A percentile compares a stretch with the other conserved stretches of the same genome.
phyloP scores from a whole-genome alignment of 805 yeast species.

The Suhomyces sp. region DNA sequence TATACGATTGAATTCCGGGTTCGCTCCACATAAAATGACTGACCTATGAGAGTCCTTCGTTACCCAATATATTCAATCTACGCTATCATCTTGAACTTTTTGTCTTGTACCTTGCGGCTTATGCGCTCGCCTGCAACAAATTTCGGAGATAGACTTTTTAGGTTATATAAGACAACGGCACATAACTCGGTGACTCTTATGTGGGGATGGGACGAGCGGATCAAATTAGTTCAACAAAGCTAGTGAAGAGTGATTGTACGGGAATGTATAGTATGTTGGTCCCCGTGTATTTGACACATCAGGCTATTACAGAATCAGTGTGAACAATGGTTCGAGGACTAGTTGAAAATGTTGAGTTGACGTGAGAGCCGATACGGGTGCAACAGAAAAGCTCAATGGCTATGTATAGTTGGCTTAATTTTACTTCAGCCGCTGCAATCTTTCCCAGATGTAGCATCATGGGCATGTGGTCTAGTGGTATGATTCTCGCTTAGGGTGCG shows the following conservation, averaged over 20 bases:
- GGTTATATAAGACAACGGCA: neutral
- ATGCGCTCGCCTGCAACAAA: neutral
- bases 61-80: no score
- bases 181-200: neutral
- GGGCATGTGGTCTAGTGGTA: conserved; percentile 51
- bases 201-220: neutral
- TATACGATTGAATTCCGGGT: neutral
- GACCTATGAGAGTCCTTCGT: no score
- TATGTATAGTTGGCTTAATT: no score
- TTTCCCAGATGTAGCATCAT: neutral
- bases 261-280: neutral
- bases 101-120: no score
- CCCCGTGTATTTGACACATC: neutral
- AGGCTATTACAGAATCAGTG: neutral
- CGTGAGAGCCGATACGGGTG: neutral
- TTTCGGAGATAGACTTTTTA: neutral
- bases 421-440: neutral
- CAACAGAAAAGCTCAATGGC: no score
- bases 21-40: neutral
- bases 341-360: neutral
- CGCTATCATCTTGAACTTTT: no score
- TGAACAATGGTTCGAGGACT: neutral
- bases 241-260: neutral
- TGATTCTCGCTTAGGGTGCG: conserved; percentile 52
- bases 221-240: no score